A percentile compares a stretch with the other conserved stretches of the same genome.
Evolutionary conservation across 1,139 yeast genomes (phyloP).

Genomic region (Debaryomycetaceae sp.): DNA sequence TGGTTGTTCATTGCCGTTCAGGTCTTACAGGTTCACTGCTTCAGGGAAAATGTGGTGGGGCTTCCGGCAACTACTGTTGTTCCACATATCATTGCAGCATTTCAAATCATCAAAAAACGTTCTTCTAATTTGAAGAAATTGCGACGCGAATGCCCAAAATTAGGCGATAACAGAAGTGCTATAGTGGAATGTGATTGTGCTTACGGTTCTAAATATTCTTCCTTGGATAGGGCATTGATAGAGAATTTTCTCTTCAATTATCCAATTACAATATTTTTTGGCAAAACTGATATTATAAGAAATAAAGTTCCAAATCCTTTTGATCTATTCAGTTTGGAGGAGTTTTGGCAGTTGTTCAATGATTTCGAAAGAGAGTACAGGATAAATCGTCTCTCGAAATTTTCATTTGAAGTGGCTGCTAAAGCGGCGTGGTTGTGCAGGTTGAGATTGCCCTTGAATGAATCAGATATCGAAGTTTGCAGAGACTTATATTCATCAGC

Average conservation of each 20-base stretch:
- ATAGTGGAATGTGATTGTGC: too few relatives aligned
- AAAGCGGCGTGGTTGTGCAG: constrained; percentile 6
- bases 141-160: not conserved
- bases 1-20: constrained; percentile 6
- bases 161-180: too few relatives aligned
- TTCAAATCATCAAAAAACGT: constrained; percentile 3
- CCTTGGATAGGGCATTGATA: constrained; percentile 1
- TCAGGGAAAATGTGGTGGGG: constrained; percentile 2
- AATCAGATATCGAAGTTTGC: not conserved
- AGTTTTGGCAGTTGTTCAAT: not conserved
- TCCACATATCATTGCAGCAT: constrained; percentile 4
- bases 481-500: not conserved
- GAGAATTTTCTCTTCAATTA: constrained; percentile 5
- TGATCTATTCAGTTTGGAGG: constrained; percentile 1
- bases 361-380: not conserved
- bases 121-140: not conserved
- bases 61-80: constrained; percentile 2
- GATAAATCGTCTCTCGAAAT: constrained; percentile 1
- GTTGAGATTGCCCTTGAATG: constrained; percentile 2
- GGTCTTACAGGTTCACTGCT: constrained; percentile 4
- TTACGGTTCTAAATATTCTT: not conserved
- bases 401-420: constrained; percentile 6
- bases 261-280: constrained; percentile 5
- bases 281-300: constrained; percentile 2
- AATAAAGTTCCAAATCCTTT: constrained; percentile 4